Conservation (phyloP, 352 stramenopile genomes). For the Pythium phragmiticola region DNA sequence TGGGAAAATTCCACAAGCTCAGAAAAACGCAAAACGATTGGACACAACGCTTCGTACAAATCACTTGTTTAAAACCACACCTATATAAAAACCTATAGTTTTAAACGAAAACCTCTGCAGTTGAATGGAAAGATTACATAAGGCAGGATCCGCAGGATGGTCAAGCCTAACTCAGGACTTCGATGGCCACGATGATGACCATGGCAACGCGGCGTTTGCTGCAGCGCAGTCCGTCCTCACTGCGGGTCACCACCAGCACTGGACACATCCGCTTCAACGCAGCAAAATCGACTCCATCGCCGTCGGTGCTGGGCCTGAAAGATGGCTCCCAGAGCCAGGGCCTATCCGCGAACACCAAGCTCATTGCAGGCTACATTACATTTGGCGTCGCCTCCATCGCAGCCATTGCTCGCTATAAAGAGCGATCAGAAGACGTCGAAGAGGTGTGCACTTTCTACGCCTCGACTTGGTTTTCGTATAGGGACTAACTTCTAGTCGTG, state of each 20-base stretch:
- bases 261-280: neutral
- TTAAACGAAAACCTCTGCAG: neutral
- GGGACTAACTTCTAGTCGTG: neutral
- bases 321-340: conserved; percentile 30
- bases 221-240: neutral
- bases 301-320: conserved; percentile 43
- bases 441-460: conserved; percentile 24
- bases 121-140: neutral
- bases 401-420: conserved; percentile 60
- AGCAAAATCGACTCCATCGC: neutral
- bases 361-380: conserved; percentile 57
- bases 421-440: conserved; percentile 47
- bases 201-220: conserved; percentile 4
- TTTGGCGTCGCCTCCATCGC: conserved; percentile 53
- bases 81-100: neutral
- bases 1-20: neutral
- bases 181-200: conserved; percentile 8
- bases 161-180: too few species aligned
- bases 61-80: neutral
- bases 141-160: neutral
- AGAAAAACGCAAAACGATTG: conserved; percentile 11
- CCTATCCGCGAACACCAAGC: conserved; percentile 51
- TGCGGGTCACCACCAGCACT: neutral
- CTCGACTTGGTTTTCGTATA: neutral
- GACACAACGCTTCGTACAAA: neutral